Conservation (phyloP, 129 eudicot species). For the Flaveria ramosissima region DNA sequence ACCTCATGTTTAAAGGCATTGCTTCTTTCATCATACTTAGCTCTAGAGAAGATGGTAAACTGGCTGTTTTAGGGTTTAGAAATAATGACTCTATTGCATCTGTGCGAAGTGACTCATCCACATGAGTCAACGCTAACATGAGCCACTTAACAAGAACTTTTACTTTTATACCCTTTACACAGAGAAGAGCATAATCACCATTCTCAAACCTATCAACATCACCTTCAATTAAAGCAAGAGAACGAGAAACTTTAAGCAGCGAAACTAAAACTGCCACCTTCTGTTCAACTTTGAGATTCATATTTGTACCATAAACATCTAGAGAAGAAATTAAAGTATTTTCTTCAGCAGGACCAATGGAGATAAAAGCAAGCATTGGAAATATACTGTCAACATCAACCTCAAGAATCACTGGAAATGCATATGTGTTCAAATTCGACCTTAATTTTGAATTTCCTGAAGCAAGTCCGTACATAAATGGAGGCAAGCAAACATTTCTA, state of each 20-base stretch:
- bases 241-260: constrained; percentile 82
- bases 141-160: constrained; percentile 76
- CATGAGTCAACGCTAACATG: constrained; percentile 75
- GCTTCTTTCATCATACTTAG: constrained; percentile 87
- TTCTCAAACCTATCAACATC: constrained; percentile 73
- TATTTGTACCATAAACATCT: constrained; percentile 40
- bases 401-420: constrained; percentile 79
- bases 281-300: constrained; percentile 61
- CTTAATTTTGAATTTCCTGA: constrained; percentile 77
- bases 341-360: constrained; percentile 51
- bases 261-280: constrained; percentile 88
- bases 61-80: constrained; percentile 90
- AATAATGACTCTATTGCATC: constrained; percentile 96
- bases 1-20: constrained; percentile 90
- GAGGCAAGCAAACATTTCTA: constrained; percentile 67
- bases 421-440: constrained; percentile 89
- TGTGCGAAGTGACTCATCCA: constrained; percentile 87
- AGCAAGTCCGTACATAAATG: constrained; percentile 78
- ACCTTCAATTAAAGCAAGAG: constrained; percentile 90
- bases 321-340: constrained; percentile 34
- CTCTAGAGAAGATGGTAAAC: constrained; percentile 88
- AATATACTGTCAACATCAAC: constrained; percentile 86
- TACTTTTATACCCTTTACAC: constrained; percentile 66
- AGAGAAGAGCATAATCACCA: constrained; percentile 48
- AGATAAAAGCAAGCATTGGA: constrained; percentile 70